Percentiles rank a stretch among this genome's conserved stretches.
phyloP scores from a whole-genome alignment of 192 early-diverging fungal species.

The Chytriomyces sp. region DNA sequence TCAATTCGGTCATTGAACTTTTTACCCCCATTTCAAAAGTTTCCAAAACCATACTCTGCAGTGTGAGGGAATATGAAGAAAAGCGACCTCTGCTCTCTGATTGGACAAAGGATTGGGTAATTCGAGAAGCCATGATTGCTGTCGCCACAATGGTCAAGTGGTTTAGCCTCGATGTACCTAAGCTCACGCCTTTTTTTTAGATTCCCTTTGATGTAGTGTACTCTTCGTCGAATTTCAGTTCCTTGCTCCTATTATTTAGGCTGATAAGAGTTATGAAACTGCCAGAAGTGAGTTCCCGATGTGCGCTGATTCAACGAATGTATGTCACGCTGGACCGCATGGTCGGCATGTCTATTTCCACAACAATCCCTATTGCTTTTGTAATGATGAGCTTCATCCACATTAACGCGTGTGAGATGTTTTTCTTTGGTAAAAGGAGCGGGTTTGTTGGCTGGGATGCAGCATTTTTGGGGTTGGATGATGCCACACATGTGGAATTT shows the following conservation, averaged over 20 bases:
- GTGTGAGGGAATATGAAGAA: too few relatives aligned
- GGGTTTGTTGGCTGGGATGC: slow-evolving; percentile 17
- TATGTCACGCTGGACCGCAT: neutral
- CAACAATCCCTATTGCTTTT: slow-evolving; percentile 5
- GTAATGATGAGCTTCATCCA: slow-evolving; percentile 11
- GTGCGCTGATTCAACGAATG: neutral
- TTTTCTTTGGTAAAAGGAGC: neutral
- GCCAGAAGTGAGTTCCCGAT: slow-evolving; percentile 1
- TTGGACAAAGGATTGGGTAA: too few relatives aligned
- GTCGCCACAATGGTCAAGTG: too few relatives aligned
- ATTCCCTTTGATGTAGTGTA: too few relatives aligned
- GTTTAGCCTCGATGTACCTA: too few relatives aligned
- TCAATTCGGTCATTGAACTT: too few relatives aligned
- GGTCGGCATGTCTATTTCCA: slow-evolving; percentile 4
- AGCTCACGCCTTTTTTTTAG: too few relatives aligned
- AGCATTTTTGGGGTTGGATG: neutral
- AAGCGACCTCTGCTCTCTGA: too few relatives aligned
- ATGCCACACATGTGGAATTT: neutral
- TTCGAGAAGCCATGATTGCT: too few relatives aligned
- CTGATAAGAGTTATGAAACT: neutral
- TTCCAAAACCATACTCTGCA: too few relatives aligned
- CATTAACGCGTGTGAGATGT: slow-evolving; percentile 8
- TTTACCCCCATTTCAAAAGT: too few relatives aligned
- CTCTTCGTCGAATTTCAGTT: too few relatives aligned
- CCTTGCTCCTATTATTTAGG: neutral